phyloP scores from a whole-genome alignment of 108 stramenopile species.

The Skeletonema grethae region DNA sequence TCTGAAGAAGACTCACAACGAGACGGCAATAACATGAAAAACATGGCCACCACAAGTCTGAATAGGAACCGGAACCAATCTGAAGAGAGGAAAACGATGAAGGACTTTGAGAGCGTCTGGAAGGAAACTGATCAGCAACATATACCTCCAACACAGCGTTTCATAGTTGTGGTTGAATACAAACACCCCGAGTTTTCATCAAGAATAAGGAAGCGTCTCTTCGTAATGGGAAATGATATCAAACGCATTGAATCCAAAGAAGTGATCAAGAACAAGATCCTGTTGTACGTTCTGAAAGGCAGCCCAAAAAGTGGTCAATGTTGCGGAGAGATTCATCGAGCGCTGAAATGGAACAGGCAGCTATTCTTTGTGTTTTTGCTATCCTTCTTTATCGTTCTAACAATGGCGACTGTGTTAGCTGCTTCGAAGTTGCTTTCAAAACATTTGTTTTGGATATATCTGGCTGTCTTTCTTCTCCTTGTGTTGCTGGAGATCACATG shows the following conservation, averaged over 20 bases:
- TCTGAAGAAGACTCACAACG: not conserved
- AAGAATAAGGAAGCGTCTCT: not conserved
- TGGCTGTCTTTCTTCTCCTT: not conserved
- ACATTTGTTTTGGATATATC: not conserved
- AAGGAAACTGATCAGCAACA: not conserved
- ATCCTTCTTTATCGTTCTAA: not conserved
- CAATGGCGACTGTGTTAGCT: not conserved
- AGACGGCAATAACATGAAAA: not conserved
- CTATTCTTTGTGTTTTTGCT: not conserved
- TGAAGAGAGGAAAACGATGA: not conserved
- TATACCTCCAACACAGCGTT: not conserved
- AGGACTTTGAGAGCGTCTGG: not conserved
- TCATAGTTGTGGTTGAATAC: not conserved
- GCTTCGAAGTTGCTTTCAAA: not conserved
- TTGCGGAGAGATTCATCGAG: conserved; percentile 10
- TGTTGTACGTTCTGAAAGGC: conserved; percentile 5
- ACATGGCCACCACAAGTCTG: not conserved
- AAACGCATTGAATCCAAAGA: not conserved
- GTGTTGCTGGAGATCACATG: not conserved
- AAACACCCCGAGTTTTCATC: not conserved
- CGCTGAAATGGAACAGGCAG: conserved; percentile 6
- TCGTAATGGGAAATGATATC: not conserved
- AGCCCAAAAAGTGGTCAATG: conserved; percentile 15
- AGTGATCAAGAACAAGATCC: not conserved
- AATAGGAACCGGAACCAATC: not conserved